Evolutionary conservation across 179 eudicot species (phyloP).

Genomic region (Nepenthes alata): DNA sequence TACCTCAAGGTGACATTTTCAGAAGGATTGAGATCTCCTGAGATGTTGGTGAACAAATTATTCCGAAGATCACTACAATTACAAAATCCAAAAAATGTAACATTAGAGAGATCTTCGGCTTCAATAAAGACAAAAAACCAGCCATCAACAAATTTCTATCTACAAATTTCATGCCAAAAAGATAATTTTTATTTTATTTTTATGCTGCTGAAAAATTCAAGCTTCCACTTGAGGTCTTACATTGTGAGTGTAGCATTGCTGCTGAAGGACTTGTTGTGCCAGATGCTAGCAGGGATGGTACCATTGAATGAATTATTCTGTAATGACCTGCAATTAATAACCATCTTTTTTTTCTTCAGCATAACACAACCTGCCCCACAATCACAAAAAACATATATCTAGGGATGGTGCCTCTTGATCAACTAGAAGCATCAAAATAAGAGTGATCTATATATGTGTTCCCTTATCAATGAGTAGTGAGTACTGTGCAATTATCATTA

Average conservation of each 20-base stretch:
- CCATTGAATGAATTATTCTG: conserved; percentile 48
- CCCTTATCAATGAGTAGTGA: too few relatives aligned
- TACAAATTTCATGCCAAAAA: not conserved
- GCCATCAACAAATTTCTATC: not conserved
- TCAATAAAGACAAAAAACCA: conserved; percentile 1
- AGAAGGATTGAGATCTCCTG: conserved; percentile 44
- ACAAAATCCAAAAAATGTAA: not conserved
- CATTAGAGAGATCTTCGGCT: too few relatives aligned
- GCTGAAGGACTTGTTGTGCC: conserved; percentile 41
- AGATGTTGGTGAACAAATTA: conserved; percentile 38
- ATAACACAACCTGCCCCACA: too few relatives aligned
- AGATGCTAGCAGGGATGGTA: conserved; percentile 46
- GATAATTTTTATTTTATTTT: too few relatives aligned
- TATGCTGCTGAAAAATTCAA: too few relatives aligned
- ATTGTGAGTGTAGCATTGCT: conserved; percentile 33
- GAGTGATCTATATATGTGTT: too few relatives aligned
- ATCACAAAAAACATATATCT: too few relatives aligned
- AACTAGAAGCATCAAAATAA: too few relatives aligned
- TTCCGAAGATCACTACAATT: conserved; percentile 66
- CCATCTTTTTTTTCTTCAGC: too few relatives aligned
- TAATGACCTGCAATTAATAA: conserved; percentile 37
- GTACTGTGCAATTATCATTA: too few relatives aligned
- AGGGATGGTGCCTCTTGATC: too few relatives aligned
- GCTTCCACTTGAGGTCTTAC: conserved; percentile 25
- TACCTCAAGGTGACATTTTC: conserved; percentile 56